These are phyloP conservation scores for Aspergillus terreus DNA, from an alignment of 2,329 filamentous ascomycete species.

Conservation along the genomic window DNA sequence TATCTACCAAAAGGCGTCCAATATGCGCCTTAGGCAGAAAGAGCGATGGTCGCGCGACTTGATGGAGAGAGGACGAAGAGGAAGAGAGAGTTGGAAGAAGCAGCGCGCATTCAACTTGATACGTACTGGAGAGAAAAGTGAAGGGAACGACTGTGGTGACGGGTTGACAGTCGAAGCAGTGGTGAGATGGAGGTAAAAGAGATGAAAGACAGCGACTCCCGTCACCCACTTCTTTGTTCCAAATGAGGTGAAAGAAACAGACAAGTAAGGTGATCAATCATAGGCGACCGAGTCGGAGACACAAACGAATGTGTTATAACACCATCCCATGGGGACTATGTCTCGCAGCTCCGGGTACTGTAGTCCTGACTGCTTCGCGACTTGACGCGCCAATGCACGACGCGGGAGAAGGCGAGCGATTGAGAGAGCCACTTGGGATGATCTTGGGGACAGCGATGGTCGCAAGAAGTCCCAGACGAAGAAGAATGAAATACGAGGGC, in stretches of 20 bases:
- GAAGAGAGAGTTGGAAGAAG: no score
- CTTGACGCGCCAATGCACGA: slow-evolving; percentile 5
- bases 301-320: neutral
- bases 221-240: neutral
- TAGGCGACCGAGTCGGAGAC: neutral
- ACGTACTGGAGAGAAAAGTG: no score
- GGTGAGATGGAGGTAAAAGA: neutral
- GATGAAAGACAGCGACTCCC: neutral
- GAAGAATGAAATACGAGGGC: no score
- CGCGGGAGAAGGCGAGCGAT: neutral
- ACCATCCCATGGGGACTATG: neutral
- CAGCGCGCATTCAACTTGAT: no score
- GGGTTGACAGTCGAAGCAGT: neutral
- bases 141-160: no score
- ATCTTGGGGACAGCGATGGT: neutral
- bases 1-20: no score
- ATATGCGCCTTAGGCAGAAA: no score
- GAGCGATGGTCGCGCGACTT: no score
- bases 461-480: neutral
- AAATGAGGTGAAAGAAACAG: neutral
- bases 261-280: neutral
- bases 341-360: neutral
- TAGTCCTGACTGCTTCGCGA: neutral
- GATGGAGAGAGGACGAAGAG: no score
- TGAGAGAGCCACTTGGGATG: neutral